Percentiles rank a stretch among this genome's conserved stretches.
Evolutionary conservation across 768 basidiomycete species (phyloP).

Genomic region (Boletus vinaceobasis): DNA sequence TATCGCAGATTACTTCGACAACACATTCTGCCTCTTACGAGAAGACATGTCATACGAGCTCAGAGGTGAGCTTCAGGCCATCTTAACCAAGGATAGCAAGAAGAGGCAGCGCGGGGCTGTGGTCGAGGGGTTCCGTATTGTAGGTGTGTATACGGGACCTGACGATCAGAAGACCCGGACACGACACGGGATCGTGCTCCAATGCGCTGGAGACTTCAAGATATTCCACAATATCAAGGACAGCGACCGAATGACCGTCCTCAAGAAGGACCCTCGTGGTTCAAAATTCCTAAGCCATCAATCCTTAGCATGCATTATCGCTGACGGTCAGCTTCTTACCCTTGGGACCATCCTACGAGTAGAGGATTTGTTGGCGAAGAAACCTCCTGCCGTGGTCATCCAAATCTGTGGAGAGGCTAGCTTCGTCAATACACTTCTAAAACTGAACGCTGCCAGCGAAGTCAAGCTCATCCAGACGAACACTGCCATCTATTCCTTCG

Average conservation of each 20-base stretch:
- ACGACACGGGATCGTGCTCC: slow-evolving; percentile 42
- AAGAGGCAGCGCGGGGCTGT: slow-evolving; percentile 35
- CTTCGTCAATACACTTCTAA: slow-evolving; percentile 37
- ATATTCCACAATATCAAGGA: slow-evolving; percentile 33
- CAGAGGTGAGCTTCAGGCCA: slow-evolving; percentile 51
- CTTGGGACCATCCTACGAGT: slow-evolving; percentile 55
- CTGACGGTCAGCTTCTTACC: slow-evolving; percentile 45
- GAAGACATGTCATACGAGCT: slow-evolving; percentile 63
- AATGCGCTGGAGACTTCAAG: slow-evolving; percentile 36
- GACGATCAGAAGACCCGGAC: slow-evolving; percentile 26
- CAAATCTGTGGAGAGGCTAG: slow-evolving; percentile 46
- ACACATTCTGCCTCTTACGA: slow-evolving; percentile 61
- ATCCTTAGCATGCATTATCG: slow-evolving; percentile 50
- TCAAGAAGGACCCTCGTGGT: slow-evolving; percentile 34
- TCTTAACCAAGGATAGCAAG: slow-evolving; percentile 35
- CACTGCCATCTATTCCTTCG: slow-evolving; percentile 59
- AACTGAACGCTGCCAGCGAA: slow-evolving; percentile 34
- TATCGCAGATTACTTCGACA: slow-evolving; percentile 53
- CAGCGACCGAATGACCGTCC: slow-evolving; percentile 37
- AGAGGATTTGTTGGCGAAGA: slow-evolving; percentile 47
- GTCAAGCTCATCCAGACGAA: slow-evolving; percentile 55
- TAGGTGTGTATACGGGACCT: slow-evolving; percentile 35
- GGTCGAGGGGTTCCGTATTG: slow-evolving; percentile 37
- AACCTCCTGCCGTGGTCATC: slow-evolving; percentile 49
- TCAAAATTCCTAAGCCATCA: slow-evolving; percentile 48